Conservation (phyloP, 139 green algal genomes). For the Chlamydomonas eustigma region DNA sequence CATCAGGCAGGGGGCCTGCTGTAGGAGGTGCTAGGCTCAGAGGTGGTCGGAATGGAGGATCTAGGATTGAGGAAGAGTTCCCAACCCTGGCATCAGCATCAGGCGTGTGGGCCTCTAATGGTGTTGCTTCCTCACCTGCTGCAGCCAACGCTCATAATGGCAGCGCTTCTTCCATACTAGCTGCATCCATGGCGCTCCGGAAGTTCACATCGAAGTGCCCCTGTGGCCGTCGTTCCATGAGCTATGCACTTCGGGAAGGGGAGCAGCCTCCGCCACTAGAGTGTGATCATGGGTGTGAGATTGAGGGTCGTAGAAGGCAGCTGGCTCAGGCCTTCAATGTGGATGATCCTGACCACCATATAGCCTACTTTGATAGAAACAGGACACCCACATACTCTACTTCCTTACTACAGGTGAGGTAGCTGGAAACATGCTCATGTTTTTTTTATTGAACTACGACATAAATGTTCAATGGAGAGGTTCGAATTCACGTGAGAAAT, state of each 20-base stretch:
- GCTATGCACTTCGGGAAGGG: background rate
- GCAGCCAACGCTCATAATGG: no score
- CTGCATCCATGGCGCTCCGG: no score
- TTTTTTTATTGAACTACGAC: no score
- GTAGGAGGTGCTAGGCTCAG: background rate
- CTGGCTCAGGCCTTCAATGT: slow-evolving; percentile 1
- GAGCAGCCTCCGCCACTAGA: background rate
- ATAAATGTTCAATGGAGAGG: no score
- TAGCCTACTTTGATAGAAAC: background rate
- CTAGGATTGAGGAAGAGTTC: background rate
- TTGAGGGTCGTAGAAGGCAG: background rate
- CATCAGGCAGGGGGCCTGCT: background rate
- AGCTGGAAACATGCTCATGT: no score
- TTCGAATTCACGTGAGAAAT: no score
- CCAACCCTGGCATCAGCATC: slow-evolving; percentile 1
- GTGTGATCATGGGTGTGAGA: slow-evolving; percentile 4
- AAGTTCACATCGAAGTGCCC: background rate
- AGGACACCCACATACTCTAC: background rate
- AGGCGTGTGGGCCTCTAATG: no score
- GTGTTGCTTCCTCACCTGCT: no score
- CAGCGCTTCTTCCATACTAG: no score
- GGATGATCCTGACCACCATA: background rate
- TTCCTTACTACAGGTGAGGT: background rate
- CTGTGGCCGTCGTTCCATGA: background rate
- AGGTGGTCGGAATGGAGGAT: background rate